Percentiles rank a stretch among this genome's conserved stretches.
These are phyloP conservation scores for Lunasporangiospora selenospora DNA, from an alignment of 192 early-diverging fungal species.

Conservation along the genomic window DNA sequence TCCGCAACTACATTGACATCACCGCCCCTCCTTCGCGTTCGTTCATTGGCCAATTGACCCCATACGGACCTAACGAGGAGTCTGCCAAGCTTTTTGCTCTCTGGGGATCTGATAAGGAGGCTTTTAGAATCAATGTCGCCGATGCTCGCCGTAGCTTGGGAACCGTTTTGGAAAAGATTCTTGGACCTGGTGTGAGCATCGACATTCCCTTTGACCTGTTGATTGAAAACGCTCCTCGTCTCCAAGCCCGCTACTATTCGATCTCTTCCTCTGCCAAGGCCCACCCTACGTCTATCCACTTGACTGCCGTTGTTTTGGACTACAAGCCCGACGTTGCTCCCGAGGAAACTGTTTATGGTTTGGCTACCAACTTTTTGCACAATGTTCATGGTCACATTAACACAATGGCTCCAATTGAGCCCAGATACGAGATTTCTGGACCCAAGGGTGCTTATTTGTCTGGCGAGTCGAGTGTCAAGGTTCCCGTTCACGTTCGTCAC, in stretches of 20 bases:
- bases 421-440: slow-evolving; percentile 52
- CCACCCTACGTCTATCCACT: slow-evolving; percentile 73
- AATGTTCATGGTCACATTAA: slow-evolving; percentile 63
- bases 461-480: slow-evolving; percentile 53
- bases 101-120: slow-evolving; percentile 74
- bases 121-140: slow-evolving; percentile 62
- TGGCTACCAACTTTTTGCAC: slow-evolving; percentile 89
- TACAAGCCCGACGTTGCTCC: slow-evolving; percentile 66
- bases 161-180: slow-evolving; percentile 77
- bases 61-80: slow-evolving; percentile 63
- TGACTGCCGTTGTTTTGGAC: slow-evolving; percentile 91
- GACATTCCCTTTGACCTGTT: slow-evolving; percentile 83
- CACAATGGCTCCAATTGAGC: slow-evolving; percentile 30
- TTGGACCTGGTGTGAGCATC: slow-evolving; percentile 52
- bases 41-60: slow-evolving; percentile 66
- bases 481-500: slow-evolving; percentile 90
- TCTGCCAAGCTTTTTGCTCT: slow-evolving; percentile 56
- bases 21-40: slow-evolving; percentile 73
- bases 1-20: slow-evolving; percentile 94
- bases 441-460: slow-evolving; percentile 48
- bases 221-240: slow-evolving; percentile 81
- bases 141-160: slow-evolving; percentile 74
- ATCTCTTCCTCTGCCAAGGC: slow-evolving; percentile 92
- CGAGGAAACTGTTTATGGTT: slow-evolving; percentile 72
- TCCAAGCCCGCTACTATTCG: slow-evolving; percentile 94